phyloP scores from a whole-genome alignment of 2,329 filamentous ascomycete genomes.

The Cladosporium sp. region DNA sequence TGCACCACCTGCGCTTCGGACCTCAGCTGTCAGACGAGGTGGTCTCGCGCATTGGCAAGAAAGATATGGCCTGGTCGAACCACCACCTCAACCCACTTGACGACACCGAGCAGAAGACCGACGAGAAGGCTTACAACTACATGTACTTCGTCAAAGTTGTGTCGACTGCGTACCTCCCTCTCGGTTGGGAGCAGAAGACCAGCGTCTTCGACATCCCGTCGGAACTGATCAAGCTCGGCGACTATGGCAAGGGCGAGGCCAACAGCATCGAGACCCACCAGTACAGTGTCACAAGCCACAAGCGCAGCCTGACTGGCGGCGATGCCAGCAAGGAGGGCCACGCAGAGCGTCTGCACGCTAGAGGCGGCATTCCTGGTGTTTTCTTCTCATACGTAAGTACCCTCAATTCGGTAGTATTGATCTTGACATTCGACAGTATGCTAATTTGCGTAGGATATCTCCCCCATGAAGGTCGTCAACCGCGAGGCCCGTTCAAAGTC shows the following conservation, averaged over 20 bases:
- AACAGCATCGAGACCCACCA: constrained; percentile 96
- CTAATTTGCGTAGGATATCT: constrained; percentile 63
- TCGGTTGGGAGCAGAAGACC: constrained; percentile 73
- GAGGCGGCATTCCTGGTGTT: constrained; percentile 90
- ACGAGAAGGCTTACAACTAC: constrained; percentile 85
- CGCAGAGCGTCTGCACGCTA: constrained; percentile 82
- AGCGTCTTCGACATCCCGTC: constrained; percentile 32
- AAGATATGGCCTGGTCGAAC: constrained; percentile 68
- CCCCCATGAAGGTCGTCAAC: constrained; percentile 99
- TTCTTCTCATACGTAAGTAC: constrained; percentile 92
- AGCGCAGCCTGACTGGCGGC: constrained; percentile 79
- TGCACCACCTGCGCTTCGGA: constrained; percentile 89
- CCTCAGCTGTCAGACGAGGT: constrained; percentile 78
- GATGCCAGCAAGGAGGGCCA: constrained; percentile 83
- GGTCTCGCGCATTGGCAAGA: constrained; percentile 58
- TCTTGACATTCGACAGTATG: not conserved
- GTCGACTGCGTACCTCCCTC: constrained; percentile 86
- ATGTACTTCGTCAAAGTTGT: constrained; percentile 99
- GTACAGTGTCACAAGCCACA: constrained; percentile 96
- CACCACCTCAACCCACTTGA: constrained; percentile 93
- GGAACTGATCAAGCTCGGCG: constrained; percentile 61
- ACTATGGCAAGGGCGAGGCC: constrained; percentile 60
- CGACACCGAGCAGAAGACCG: constrained; percentile 67
- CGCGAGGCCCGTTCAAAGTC: constrained; percentile 85
- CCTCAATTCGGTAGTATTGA: not conserved